These are phyloP conservation scores for Phaseolus coccineus DNA, from an alignment of 331 rosid genomes.

Conservation along the genomic window DNA sequence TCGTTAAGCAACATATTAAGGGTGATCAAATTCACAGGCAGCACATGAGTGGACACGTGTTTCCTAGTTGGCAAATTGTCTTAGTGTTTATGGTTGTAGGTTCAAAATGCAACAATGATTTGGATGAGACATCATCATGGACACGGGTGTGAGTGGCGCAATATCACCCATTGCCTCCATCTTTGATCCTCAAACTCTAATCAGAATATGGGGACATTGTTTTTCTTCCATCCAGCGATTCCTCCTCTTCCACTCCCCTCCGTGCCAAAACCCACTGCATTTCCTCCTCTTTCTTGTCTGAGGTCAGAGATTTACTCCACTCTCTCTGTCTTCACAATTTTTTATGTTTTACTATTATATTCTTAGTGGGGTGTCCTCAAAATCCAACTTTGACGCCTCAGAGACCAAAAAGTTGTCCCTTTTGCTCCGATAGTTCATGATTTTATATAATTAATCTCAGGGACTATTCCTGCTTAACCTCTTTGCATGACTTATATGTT, in stretches of 20 bases:
- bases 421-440: constrained; percentile 22
- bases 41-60: constrained; percentile 32
- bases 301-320: constrained; percentile 46
- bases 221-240: constrained; percentile 21
- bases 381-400: constrained; percentile 20
- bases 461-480: constrained; percentile 9
- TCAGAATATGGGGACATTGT: constrained; percentile 20
- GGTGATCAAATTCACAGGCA: background rate
- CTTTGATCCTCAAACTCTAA: background rate
- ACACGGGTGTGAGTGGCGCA: constrained; percentile 1
- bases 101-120: background rate
- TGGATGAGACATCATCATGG: constrained; percentile 16
- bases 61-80: background rate
- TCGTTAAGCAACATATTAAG: background rate
- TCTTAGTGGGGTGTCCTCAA: constrained; percentile 23
- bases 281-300: constrained; percentile 43
- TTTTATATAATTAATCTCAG: constrained; percentile 6
- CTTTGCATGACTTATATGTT: background rate
- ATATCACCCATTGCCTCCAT: background rate
- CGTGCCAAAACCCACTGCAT: constrained; percentile 38
- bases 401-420: background rate
- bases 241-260: constrained; percentile 39
- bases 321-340: background rate
- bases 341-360: constrained; percentile 20
- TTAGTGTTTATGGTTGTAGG: background rate